Evolutionary conservation across 2,329 filamentous ascomycete genomes (phyloP), one percentile per base, ranked within the genome.

Genomic region (Talaromyces funiculosus): DNA sequence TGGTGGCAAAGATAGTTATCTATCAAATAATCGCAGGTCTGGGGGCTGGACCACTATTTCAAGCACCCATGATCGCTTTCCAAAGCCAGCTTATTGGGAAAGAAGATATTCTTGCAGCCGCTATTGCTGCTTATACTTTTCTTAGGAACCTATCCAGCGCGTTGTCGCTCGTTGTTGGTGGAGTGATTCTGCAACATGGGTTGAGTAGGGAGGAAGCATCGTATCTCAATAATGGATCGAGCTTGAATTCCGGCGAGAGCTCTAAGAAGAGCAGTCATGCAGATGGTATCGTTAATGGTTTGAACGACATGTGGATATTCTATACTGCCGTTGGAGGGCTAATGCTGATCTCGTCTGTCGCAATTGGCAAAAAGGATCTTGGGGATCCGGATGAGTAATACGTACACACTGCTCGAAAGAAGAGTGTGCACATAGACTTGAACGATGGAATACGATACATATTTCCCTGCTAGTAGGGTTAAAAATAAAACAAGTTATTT

Each of bases 61-160:
- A 84, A 68, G 70, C 79, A 0, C 82, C 81, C 0, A 71, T 84
- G 33, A 75, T 85, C 29, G 78, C 81, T 0, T 74, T 86, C 0
- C 84, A 87, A 65, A 77, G 80, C 2, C 76, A 75, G 0, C 81
- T 85, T 6, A 26, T 57, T 18, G 42, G 55, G 2, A 69, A 74
- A 5, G 78, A 78, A 16, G 69, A 73, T 8, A 82, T 86, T 56
- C 79, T 83, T 18, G 83, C 82, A 1, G 79, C 82, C 0, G 84
- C 82, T 6, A 84, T 83, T 0, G 79, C 81, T 0, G 82, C 81
- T 1, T 83, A 83, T 64, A 75, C 77, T 2, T 86, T 86, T 66
- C 68, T 81, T 29, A 78, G 83, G 7, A 80, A 81, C 64, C 71
- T 86, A 26, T 75, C 78, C 3, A 82, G 80, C 0, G 74, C 80